Evolutionary conservation across 176 grass and related monocot genomes (phyloP), one percentile per base, ranked within the genome.

Genomic region (Rhynchospora pubera): DNA sequence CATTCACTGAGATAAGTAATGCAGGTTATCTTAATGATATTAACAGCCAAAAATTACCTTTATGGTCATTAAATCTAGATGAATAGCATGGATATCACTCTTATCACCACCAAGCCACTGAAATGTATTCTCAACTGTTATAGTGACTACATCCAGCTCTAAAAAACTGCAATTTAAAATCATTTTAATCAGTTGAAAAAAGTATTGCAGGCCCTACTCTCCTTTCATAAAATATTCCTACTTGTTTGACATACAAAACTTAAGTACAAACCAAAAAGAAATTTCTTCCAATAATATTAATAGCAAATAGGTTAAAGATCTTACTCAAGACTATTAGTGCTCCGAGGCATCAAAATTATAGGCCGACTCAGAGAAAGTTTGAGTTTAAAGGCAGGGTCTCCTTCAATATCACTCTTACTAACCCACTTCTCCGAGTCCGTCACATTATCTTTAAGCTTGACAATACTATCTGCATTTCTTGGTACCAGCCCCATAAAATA

Each of bases 401-500:
- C 92, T 85, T 97, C 90, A 83, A 97, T 94, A 81, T 97, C 95
- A 19, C 85, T 88, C 85, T 92, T 92, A 83, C 87, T 97, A 86
- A 97, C 87, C 95, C 88, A 97, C 81, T 89, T 94, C 85, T 97
- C 95, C 47, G 92, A 91, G 83, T 94, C 84, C 61, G 92, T 92
- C 78, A 85, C 87, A 52, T 94, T 80, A 59, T 97, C 95, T 87
- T 92, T 97, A 62, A 97, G 82, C 87, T 94, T 94, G 76, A 93
- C 92, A 79, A 89, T 84, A 69, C 76, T 66, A 18, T 91, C 94
- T 32, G 77, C 85, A 87, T 87, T 97, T 84, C 77, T 94, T 71
- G 95, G 95, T 50, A 97, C 90, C 57, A 97, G 87, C 8, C 95
- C 95, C 88, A 92, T 92, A 83, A 97, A 97, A 86, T 94, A 97